Evolutionary conservation across 148 eudicot species (phyloP).

Genomic region (Persicaria tinctoria): DNA sequence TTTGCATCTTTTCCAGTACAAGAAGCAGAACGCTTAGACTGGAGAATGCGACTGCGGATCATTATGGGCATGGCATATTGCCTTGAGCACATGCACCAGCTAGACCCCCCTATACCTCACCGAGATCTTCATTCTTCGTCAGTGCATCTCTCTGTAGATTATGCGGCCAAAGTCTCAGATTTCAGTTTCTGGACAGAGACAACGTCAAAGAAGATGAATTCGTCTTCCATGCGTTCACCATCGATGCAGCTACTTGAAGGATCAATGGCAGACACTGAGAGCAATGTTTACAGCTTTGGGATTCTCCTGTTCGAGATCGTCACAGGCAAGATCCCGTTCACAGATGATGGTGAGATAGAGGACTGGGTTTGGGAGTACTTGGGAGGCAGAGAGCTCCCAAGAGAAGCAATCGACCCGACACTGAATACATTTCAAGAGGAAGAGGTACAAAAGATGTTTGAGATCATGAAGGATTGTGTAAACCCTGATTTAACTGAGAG

Average conservation of each 20-base stretch:
- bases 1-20: constrained; percentile 35
- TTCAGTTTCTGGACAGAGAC: constrained; percentile 60
- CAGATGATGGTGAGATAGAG: constrained; percentile 30
- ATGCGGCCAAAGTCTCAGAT: constrained; percentile 89
- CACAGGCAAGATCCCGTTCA: constrained; percentile 60
- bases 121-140: constrained; percentile 61
- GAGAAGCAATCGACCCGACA: constrained; percentile 59
- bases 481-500: constrained; percentile 43
- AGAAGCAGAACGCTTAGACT: constrained; percentile 92
- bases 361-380: constrained; percentile 54
- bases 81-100: constrained; percentile 77
- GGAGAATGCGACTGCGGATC: constrained; percentile 65
- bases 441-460: constrained; percentile 36
- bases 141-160: constrained; percentile 74
- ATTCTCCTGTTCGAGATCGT: constrained; percentile 62
- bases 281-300: constrained; percentile 74
- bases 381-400: constrained; percentile 29
- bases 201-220: constrained; percentile 27
- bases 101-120: constrained; percentile 58
- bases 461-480: constrained; percentile 46
- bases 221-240: constrained; percentile 31
- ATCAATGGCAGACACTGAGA: constrained; percentile 26
- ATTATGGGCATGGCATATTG: constrained; percentile 86
- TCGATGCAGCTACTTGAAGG: constrained; percentile 43
- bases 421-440: constrained; percentile 37